Base-by-base conservation (phyloP, 2,329 filamentous ascomycete species). In the Penicillium sclerotiorum region DNA sequence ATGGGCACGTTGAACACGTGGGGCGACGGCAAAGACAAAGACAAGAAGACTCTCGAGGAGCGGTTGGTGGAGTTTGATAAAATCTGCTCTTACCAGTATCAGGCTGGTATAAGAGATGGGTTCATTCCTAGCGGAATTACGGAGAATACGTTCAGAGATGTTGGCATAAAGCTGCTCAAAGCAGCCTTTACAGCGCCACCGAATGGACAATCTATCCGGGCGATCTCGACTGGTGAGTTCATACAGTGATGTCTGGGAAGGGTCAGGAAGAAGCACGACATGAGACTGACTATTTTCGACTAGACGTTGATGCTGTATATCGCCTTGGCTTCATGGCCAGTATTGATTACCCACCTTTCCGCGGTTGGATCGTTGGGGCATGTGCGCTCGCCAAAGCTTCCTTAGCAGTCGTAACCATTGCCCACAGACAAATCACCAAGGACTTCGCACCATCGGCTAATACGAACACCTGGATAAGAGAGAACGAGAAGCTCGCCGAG, bases 241-340 rank as follows among this genome's bases (percentile, higher is more conserved):
- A n/a, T n/a, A 4, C n/a, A 35, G 33, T 8, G 33, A 20, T 36
- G 12, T 8, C 13, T 15, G 8, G 4, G n/a, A 20, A 8, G 18
- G 17, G 8, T 8, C n/a, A 12, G 33, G 8, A n/a, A 20, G 8
- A 36, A 3, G n/a, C n/a, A n/a, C n/a, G n/a, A n/a, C n/a, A 17
- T 20, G 3, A 12, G 32, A 7, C 7, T 35, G n/a, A n/a, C 9
- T 36, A 36, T 20, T 35, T n/a, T 36, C 8, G 36, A 2, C 11
- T 44, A 64, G 63, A 64, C 40, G 53, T 59, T 17, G 57, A 69
- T 21, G 45, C 59, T 13, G 45, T 66, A 37, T 64, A 49, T 38
- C 55, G 60, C 33, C 63, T 69, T 35, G 56, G 62, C 12, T 38
- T 56, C 15, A 25, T 51, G 38, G 25, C 57, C 30, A 33, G 43